Percentiles rank a stretch among this genome's conserved stretches.
Evolutionary conservation across 768 basidiomycete species (phyloP).

Genomic region (Pholiota molesta): DNA sequence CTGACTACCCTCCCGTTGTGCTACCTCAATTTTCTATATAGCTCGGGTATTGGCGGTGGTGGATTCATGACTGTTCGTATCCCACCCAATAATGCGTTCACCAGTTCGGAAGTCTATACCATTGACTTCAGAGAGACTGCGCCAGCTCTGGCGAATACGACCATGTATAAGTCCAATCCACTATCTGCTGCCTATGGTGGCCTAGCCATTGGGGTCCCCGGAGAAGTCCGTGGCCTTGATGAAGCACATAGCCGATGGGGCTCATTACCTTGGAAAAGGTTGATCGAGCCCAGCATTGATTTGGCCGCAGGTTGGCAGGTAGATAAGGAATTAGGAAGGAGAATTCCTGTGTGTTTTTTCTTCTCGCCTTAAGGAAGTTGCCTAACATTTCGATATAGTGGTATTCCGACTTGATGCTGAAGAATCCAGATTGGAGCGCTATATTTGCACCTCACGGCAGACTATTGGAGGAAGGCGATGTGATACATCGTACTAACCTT

Average conservation of each 20-base stretch:
- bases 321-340: constrained; percentile 70
- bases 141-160: constrained; percentile 67
- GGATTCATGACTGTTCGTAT: constrained; percentile 86
- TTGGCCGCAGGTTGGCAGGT: constrained; percentile 84
- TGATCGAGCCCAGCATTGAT: constrained; percentile 74
- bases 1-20: background rate
- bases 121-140: constrained; percentile 92
- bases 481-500: constrained; percentile 71
- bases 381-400: constrained; percentile 29
- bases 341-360: constrained; percentile 60
- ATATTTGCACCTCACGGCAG: constrained; percentile 81
- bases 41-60: constrained; percentile 86
- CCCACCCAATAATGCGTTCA: constrained; percentile 49
- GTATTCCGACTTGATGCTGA: constrained; percentile 60
- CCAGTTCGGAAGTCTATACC: constrained; percentile 61
- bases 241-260: constrained; percentile 88
- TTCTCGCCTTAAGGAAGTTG: background rate
- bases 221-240: constrained; percentile 86
- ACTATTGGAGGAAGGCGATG: constrained; percentile 75
- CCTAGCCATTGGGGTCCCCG: constrained; percentile 86
- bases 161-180: constrained; percentile 74
- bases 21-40: constrained; percentile 26
- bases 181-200: constrained; percentile 70
- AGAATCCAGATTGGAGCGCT: constrained; percentile 73
- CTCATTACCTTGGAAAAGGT: constrained; percentile 70